A percentile compares a stretch with the other conserved stretches of the same genome.
These are phyloP conservation scores for Chaetothyriales sp. DNA, from an alignment of 2,329 filamentous ascomycete genomes.

Conservation along the genomic window DNA sequence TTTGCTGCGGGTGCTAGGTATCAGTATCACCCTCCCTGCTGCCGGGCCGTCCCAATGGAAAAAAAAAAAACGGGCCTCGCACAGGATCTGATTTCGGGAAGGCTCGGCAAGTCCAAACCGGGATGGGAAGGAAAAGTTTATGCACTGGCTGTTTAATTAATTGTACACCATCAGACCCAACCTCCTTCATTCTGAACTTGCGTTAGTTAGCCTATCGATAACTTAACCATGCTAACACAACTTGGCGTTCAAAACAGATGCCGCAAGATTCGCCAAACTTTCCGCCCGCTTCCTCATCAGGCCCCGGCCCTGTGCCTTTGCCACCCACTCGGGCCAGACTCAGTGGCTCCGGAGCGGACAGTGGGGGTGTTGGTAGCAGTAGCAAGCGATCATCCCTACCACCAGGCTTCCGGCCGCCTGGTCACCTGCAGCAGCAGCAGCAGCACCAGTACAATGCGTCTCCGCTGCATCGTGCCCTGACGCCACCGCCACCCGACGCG, in stretches of 20 bases:
- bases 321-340: conserved; percentile 24
- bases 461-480: conserved; percentile 78
- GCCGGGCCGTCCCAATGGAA: not conserved
- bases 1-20: not conserved
- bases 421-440: conserved; percentile 25
- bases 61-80: not conserved
- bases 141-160: conserved; percentile 20
- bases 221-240: conserved; percentile 21
- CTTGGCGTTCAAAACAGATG: conserved; percentile 19
- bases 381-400: conserved; percentile 49
- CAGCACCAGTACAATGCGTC: conserved; percentile 61
- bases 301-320: conserved; percentile 1
- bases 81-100: not conserved
- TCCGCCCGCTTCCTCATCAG: conserved; percentile 12
- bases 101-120: not conserved
- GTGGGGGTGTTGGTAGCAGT: conserved; percentile 17
- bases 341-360: conserved; percentile 15
- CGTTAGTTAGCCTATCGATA: conserved; percentile 30
- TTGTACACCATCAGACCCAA: conserved; percentile 16
- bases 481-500: conserved; percentile 59
- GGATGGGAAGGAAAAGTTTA: conserved; percentile 16
- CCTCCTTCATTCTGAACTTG: conserved; percentile 18
- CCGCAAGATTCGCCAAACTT: conserved; percentile 19
- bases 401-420: conserved; percentile 37
- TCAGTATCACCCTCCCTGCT: not conserved